phyloP scores from a whole-genome alignment of 345 rosid species.

The Carallia brachiata region DNA sequence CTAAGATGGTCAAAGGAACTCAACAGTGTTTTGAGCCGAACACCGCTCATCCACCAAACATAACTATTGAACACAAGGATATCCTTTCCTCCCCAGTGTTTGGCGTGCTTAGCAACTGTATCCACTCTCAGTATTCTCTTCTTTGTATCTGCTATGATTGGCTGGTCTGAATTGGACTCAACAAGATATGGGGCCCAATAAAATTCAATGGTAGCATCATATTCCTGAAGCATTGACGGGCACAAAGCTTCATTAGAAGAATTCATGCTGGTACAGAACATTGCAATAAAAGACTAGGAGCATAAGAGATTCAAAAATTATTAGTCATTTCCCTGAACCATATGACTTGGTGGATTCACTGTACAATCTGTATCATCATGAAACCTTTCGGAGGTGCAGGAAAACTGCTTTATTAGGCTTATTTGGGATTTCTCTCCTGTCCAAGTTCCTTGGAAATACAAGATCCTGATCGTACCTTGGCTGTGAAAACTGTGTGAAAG shows the following conservation, averaged over 20 bases:
- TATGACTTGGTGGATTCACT: no score
- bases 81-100: constrained; percentile 28
- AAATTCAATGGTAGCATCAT: constrained; percentile 29
- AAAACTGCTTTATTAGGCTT: background rate
- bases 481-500: constrained; percentile 27
- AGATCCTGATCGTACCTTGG: constrained; percentile 17
- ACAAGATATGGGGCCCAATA: constrained; percentile 31
- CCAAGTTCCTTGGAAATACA: background rate
- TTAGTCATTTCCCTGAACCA: no score
- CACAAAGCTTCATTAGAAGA: background rate
- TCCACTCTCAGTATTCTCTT: constrained; percentile 31
- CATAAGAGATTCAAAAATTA: no score
- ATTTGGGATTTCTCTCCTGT: background rate
- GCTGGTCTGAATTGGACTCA: constrained; percentile 26
- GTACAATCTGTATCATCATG: no score
- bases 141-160: constrained; percentile 26
- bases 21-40: constrained; percentile 21
- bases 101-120: constrained; percentile 24
- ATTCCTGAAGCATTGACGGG: constrained; percentile 17
- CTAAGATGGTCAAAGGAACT: background rate
- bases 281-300: no score
- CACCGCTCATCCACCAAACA: constrained; percentile 39
- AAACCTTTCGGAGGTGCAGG: no score
- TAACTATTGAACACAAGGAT: constrained; percentile 31
- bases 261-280: no score